phyloP scores from a whole-genome alignment of 495 filamentous ascomycete species.

The Clohesyomyces aquaticus region DNA sequence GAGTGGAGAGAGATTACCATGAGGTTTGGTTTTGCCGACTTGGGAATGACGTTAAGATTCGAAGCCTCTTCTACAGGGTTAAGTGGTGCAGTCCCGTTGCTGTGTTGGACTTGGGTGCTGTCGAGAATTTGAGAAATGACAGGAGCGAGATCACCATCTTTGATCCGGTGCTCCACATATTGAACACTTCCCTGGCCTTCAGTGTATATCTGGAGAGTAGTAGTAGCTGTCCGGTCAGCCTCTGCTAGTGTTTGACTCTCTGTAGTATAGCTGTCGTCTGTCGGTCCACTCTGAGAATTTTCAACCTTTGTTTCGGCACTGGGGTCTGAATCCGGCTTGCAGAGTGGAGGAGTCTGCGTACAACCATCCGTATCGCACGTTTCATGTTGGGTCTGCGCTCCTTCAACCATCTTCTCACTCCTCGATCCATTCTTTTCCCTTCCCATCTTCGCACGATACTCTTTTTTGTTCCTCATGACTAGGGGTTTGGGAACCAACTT shows the following conservation, averaged over 20 bases:
- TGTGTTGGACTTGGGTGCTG: slow-evolving; percentile 13
- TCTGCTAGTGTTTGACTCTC: neutral
- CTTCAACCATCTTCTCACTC: too few relatives aligned
- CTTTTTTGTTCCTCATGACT: slow-evolving; percentile 75
- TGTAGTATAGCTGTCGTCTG: slow-evolving; percentile 29
- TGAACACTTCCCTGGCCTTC: slow-evolving; percentile 53
- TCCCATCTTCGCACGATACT: slow-evolving; percentile 55
- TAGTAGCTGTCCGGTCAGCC: slow-evolving; percentile 23
- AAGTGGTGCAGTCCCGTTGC: slow-evolving; percentile 14
- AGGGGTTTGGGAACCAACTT: slow-evolving; percentile 69
- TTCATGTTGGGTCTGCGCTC: too few relatives aligned
- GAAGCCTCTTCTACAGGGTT: slow-evolving; percentile 20
- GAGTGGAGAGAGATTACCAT: slow-evolving; percentile 96
- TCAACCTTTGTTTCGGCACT: neutral
- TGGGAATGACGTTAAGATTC: slow-evolving; percentile 43
- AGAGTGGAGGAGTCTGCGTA: neutral
- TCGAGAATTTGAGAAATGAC: slow-evolving; percentile 44
- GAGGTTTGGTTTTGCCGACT: slow-evolving; percentile 46
- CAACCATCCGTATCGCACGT: neutral
- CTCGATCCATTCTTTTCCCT: slow-evolving; percentile 26
- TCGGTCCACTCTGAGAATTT: neutral
- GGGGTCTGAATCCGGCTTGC: neutral
- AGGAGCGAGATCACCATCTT: slow-evolving; percentile 49
- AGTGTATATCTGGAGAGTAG: slow-evolving; percentile 45
- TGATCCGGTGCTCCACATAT: slow-evolving; percentile 61